Percentiles rank a stretch among this genome's conserved stretches.
phyloP scores from a whole-genome alignment of 2,329 filamentous ascomycete genomes.

The Epichloe gansuensis region DNA sequence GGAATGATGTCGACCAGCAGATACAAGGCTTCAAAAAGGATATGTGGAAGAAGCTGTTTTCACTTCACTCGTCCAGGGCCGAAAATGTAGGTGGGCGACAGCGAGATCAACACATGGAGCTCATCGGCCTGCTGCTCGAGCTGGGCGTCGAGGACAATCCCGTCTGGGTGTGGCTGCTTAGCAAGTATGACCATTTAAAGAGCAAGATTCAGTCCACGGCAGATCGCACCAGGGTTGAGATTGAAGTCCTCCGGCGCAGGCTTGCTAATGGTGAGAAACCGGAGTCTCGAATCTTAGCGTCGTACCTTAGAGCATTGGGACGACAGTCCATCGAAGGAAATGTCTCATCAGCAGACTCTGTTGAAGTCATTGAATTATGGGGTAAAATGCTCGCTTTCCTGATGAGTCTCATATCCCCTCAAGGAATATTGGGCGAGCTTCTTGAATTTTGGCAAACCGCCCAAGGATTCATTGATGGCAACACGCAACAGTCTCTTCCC shows the following conservation, averaged over 20 bases:
- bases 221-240: slow-evolving; percentile 80
- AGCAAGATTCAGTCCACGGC: slow-evolving; percentile 68
- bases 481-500: slow-evolving; percentile 66
- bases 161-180: slow-evolving; percentile 90
- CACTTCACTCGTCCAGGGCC: slow-evolving; percentile 45
- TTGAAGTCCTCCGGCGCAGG: slow-evolving; percentile 76
- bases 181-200: slow-evolving; percentile 79
- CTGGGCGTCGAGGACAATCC: slow-evolving; percentile 91
- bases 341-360: slow-evolving; percentile 56
- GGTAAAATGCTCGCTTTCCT: slow-evolving; percentile 72
- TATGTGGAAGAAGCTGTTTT: slow-evolving; percentile 69
- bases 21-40: slow-evolving; percentile 79
- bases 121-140: slow-evolving; percentile 82
- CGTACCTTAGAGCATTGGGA: slow-evolving; percentile 61
- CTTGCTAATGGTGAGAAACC: slow-evolving; percentile 65
- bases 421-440: slow-evolving; percentile 77
- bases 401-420: slow-evolving; percentile 58
- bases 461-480: slow-evolving; percentile 79
- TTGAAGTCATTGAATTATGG: slow-evolving; percentile 82
- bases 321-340: slow-evolving; percentile 52
- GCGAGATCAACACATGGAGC: slow-evolving; percentile 79
- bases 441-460: slow-evolving; percentile 90
- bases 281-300: slow-evolving; percentile 52
- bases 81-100: slow-evolving; percentile 37
- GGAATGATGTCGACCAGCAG: slow-evolving; percentile 83